Conservation (phyloP, 495 filamentous ascomycete species). For the Thermochaetoides thermophila region DNA sequence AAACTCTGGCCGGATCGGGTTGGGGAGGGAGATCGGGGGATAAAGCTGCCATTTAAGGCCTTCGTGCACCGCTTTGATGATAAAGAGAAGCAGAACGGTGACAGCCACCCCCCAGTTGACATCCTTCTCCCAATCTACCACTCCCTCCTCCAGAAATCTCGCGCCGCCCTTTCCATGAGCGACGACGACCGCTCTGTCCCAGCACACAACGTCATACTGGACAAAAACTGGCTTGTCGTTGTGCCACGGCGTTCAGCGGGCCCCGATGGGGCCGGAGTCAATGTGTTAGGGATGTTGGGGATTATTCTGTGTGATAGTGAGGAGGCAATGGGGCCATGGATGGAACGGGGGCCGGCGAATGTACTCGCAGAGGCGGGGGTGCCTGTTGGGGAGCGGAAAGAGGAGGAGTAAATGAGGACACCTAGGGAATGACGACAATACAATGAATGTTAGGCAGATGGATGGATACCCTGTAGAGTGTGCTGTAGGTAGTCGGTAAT, state of each 20-base stretch:
- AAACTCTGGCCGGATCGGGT: constrained; percentile 9
- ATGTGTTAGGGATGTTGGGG: constrained; percentile 28
- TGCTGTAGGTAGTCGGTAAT: too few relatives aligned
- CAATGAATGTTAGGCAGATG: too few relatives aligned
- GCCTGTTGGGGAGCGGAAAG: constrained; percentile 1
- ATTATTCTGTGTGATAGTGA: constrained; percentile 21
- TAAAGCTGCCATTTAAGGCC: constrained; percentile 8
- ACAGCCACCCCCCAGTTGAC: constrained; percentile 4
- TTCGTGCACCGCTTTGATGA: constrained; percentile 9
- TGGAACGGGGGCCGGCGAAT: constrained; percentile 3
- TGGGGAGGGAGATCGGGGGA: too few relatives aligned
- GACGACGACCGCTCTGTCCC: too few relatives aligned
- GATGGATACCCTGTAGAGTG: too few relatives aligned
- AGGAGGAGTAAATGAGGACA: too few relatives aligned
- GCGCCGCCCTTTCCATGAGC: too few relatives aligned
- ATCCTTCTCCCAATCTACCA: constrained; percentile 12
- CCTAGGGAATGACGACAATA: too few relatives aligned
- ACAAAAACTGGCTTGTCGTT: constrained; percentile 25
- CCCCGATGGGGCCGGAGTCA: constrained; percentile 16
- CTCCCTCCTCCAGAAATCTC: constrained; percentile 13
- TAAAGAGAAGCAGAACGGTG: too few relatives aligned
- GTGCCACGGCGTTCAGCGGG: constrained; percentile 18
- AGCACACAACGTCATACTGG: constrained; percentile 30
- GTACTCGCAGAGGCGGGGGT: constrained; percentile 7
- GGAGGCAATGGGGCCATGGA: constrained; percentile 20